These are phyloP conservation scores for Nicotiana sylvestris DNA, from an alignment of 257 asterid species.

Conservation along the genomic window DNA sequence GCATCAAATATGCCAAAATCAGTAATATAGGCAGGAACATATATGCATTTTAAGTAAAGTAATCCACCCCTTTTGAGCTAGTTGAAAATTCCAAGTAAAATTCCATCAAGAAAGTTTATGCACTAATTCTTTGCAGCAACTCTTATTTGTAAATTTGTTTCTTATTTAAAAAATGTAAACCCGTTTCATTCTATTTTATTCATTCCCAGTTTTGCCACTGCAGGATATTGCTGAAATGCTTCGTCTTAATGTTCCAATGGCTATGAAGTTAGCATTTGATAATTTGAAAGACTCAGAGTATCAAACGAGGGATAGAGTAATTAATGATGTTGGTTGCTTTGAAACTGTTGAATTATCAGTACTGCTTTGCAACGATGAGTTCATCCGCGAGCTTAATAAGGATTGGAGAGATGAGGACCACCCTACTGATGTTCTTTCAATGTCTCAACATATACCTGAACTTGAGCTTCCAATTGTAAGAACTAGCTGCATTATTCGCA, in stretches of 20 bases:
- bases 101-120: not conserved
- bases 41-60: not conserved
- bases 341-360: constrained; percentile 83
- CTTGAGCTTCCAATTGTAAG: constrained; percentile 84
- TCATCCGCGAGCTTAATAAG: constrained; percentile 75
- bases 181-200: not conserved
- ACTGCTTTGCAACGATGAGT: constrained; percentile 85
- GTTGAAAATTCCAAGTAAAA: not conserved
- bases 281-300: constrained; percentile 47
- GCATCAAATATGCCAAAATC: not conserved
- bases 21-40: not conserved
- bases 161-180: too few relatives aligned
- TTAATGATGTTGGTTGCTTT: constrained; percentile 64
- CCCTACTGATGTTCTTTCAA: constrained; percentile 93
- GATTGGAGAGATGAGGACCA: constrained; percentile 96
- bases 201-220: constrained; percentile 1
- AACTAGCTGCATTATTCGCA: constrained; percentile 13
- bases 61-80: not conserved
- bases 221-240: constrained; percentile 86
- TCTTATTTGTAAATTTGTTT: not conserved
- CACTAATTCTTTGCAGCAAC: not conserved
- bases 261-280: constrained; percentile 81
- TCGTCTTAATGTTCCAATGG: constrained; percentile 91
- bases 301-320: constrained; percentile 63
- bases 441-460: constrained; percentile 95